A percentile compares a stretch with the other conserved stretches of the same genome.
These are phyloP conservation scores for Herpetomonas tarakana DNA, from an alignment of 208 protist species.

Conservation along the genomic window DNA sequence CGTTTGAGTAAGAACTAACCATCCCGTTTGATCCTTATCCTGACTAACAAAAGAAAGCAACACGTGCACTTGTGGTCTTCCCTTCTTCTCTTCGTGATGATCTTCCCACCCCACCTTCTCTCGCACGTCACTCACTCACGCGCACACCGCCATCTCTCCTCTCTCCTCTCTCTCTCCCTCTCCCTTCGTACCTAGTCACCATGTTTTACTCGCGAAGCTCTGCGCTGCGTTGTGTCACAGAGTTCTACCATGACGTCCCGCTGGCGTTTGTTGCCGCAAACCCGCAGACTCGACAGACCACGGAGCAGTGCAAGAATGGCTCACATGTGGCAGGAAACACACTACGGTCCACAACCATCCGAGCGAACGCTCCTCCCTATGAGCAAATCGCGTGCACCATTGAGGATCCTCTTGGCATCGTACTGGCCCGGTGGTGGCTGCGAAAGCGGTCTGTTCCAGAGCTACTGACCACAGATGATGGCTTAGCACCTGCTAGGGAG, in stretches of 20 bases:
- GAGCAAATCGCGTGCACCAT: conserved; percentile 13
- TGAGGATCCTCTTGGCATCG: conserved; percentile 6
- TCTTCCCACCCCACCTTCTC: too few relatives aligned
- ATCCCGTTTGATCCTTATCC: conserved; percentile 4
- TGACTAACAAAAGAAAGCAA: not conserved
- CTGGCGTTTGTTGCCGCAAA: conserved; percentile 8
- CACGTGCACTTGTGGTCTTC: not conserved
- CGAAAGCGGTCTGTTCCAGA: conserved; percentile 12
- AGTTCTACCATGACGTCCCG: conserved; percentile 6
- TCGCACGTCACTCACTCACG: not conserved
- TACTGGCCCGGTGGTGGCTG: conserved; percentile 24
- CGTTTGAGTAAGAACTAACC: conserved; percentile 8
- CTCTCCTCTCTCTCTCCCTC: not conserved
- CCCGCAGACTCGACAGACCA: conserved; percentile 4
- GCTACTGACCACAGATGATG: not conserved
- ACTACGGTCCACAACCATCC: not conserved
- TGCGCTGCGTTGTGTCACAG: conserved; percentile 5
- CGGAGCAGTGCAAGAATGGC: conserved; percentile 10
- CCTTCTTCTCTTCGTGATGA: too few relatives aligned
- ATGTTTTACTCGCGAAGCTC: not conserved
- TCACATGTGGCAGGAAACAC: conserved; percentile 12
- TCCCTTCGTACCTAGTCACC: not conserved
- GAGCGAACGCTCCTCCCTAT: not conserved
- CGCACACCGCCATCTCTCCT: not conserved
- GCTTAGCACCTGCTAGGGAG: not conserved